phyloP scores from a whole-genome alignment of 352 stramenopile genomes.

The Globisporangium perplexum region DNA sequence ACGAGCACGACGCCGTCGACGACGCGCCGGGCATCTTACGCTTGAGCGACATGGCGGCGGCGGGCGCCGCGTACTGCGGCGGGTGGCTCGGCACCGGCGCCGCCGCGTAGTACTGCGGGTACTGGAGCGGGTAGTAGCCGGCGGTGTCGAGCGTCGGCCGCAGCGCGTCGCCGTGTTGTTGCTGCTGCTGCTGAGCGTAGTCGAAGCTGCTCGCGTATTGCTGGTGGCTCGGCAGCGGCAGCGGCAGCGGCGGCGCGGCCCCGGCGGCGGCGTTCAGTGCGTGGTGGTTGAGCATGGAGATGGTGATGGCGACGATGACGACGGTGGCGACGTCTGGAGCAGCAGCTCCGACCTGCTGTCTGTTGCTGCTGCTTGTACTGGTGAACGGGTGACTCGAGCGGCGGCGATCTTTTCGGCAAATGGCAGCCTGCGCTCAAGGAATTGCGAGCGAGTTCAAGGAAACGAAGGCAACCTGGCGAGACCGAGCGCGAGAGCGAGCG shows the following conservation, averaged over 20 bases:
- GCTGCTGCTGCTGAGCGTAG: constrained; percentile 17
- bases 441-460: constrained; percentile 11
- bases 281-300: background rate
- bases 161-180: constrained; percentile 26
- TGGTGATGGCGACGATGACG: background rate
- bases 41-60: constrained; percentile 27
- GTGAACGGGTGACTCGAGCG: background rate
- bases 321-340: background rate
- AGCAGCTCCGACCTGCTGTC: too few relatives aligned
- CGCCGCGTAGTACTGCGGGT: constrained; percentile 3
- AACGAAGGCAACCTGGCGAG: background rate
- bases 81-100: constrained; percentile 4
- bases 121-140: constrained; percentile 9
- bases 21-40: constrained; percentile 24
- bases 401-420: constrained; percentile 17
- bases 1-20: constrained; percentile 4
- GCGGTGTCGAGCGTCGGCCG: constrained; percentile 19
- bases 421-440: constrained; percentile 13
- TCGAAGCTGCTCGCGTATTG: constrained; percentile 17
- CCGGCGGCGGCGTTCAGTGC: background rate
- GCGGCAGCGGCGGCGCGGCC: too few relatives aligned
- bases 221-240: background rate
- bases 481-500: background rate
- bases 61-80: constrained; percentile 16
- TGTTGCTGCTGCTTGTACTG: too few relatives aligned